Base-by-base conservation (phyloP, 75 land plant genomes). In the Sequoia sempervirens region DNA sequence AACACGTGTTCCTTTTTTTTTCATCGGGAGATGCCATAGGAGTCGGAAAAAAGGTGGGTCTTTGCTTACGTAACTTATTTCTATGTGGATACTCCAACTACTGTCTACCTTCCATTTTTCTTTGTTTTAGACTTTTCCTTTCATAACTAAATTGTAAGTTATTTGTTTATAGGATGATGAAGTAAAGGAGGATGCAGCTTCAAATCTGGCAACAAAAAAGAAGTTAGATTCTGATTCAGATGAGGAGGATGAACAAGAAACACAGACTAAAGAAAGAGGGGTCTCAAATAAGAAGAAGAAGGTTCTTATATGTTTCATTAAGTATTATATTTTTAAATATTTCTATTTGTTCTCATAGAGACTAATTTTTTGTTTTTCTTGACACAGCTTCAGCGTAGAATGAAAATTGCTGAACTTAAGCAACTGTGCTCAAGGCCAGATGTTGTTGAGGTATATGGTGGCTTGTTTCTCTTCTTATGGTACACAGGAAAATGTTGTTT, bases 331-430 rank as follows among this genome's bases (percentile, higher is more conserved):
- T 30, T 80, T 20, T 41, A 36, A 1, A 3, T 13, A 61, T 15
- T 80, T 26, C 18, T 8, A 43, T 50, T 38, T 54, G 34, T 26
- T 14, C 32, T 66, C 14, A 81, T 34, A 46, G 52, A 38, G 2
- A 37, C 30, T 70, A 70, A 70, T 28, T 73, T n/a, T 75, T 18
- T 41, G n/a, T n/a, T 66, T 58, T 66, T 32, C 20, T 70, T 56
- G 20, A 80, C 82, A 66, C 88, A 97, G 99, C 88, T 96, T 45
- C 92, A 93, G 88, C 88, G 97, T 37, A 85, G 99, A 74, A 98
- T 98, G 99, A 96, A 96, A 83, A 94, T 98, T 90, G 99, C 98
- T 50, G 98, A 98, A 81, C 88, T 98, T 75, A 98, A 98, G 85
- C 94, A 96, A 56, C 91, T 94, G n/a, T 96, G 95, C 84, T 81